These are phyloP conservation scores for Magnolia officinalis DNA, from an alignment of 164 flowering plant genomes.

Conservation along the genomic window DNA sequence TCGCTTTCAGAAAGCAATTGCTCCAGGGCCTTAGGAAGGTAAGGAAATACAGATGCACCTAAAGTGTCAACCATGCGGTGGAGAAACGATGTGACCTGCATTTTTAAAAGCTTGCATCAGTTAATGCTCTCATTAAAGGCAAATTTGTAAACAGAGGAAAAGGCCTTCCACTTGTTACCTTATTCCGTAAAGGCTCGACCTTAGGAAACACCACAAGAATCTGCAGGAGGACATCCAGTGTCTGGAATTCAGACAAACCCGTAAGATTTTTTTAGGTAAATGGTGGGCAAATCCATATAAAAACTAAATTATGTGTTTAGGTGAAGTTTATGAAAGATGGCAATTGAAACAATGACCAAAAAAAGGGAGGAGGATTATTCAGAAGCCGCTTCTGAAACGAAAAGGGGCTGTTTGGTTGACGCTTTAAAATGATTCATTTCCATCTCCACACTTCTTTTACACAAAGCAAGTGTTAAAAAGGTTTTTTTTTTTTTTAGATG, in stretches of 20 bases:
- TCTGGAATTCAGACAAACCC: slow-evolving; percentile 39
- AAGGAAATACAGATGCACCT: slow-evolving; percentile 84
- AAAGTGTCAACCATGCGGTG: slow-evolving; percentile 98
- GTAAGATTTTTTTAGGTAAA: background rate
- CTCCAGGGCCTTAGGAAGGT: slow-evolving; percentile 87
- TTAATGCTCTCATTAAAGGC: background rate
- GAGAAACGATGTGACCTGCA: slow-evolving; percentile 84
- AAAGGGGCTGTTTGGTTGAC: too few species aligned
- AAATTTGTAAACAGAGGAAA: background rate
- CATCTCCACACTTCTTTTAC: too few species aligned
- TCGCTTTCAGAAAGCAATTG: slow-evolving; percentile 86
- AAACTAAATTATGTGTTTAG: too few species aligned
- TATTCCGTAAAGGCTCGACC: slow-evolving; percentile 65
- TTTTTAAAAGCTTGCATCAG: slow-evolving; percentile 5
- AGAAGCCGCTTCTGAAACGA: too few species aligned
- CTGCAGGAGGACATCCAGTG: slow-evolving; percentile 83
- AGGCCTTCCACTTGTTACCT: slow-evolving; percentile 42
- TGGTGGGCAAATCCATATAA: too few species aligned
- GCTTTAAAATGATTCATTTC: too few species aligned
- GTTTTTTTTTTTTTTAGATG: too few species aligned
- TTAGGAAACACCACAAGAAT: slow-evolving; percentile 86
- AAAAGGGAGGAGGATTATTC: too few species aligned
- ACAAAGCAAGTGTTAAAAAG: too few species aligned
- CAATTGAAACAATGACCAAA: too few species aligned
- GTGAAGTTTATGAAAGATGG: too few species aligned